These are phyloP conservation scores for Annulohypoxylon truncatum DNA, from an alignment of 2,329 filamentous ascomycete species.

Conservation along the genomic window DNA sequence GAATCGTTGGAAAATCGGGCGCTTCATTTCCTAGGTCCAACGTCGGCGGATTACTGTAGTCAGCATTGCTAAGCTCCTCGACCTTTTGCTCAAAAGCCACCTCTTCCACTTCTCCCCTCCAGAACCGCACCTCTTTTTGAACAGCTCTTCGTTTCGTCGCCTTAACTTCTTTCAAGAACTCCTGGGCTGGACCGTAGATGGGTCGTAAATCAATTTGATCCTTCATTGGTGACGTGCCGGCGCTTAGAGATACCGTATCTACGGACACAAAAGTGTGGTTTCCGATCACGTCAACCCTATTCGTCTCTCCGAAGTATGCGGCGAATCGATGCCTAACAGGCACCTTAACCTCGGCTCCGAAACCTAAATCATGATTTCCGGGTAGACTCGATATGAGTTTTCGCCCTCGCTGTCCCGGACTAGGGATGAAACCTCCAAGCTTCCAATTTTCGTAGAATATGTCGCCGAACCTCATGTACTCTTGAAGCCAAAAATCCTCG, in stretches of 20 bases:
- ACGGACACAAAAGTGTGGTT: constrained; percentile 97
- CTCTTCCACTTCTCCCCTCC: constrained; percentile 69
- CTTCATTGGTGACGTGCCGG: constrained; percentile 66
- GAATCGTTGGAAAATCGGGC: constrained; percentile 82
- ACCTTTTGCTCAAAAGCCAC: constrained; percentile 68
- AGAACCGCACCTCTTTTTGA: constrained; percentile 73
- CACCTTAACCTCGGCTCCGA: constrained; percentile 84
- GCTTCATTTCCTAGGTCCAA: constrained; percentile 58
- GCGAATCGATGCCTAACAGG: constrained; percentile 85
- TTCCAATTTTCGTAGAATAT: constrained; percentile 83
- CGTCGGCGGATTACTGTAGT: constrained; percentile 55
- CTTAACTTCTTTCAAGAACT: constrained; percentile 78
- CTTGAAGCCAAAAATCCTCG: constrained; percentile 84
- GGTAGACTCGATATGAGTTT: constrained; percentile 88
- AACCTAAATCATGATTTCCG: constrained; percentile 95
- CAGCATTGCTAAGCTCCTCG: constrained; percentile 65
- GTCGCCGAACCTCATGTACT: constrained; percentile 86
- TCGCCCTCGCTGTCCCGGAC: constrained; percentile 72
- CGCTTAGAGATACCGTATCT: constrained; percentile 88
- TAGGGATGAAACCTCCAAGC: constrained; percentile 64
- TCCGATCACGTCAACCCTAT: constrained; percentile 88
- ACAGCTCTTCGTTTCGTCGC: constrained; percentile 74
- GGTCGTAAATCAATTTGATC: constrained; percentile 63
- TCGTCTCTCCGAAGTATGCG: constrained; percentile 90
- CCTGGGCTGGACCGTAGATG: constrained; percentile 80